Evolutionary conservation across 2,329 filamentous ascomycete genomes (phyloP), one percentile per base, ranked within the genome.

Genomic region (Colletotrichum sp.): DNA sequence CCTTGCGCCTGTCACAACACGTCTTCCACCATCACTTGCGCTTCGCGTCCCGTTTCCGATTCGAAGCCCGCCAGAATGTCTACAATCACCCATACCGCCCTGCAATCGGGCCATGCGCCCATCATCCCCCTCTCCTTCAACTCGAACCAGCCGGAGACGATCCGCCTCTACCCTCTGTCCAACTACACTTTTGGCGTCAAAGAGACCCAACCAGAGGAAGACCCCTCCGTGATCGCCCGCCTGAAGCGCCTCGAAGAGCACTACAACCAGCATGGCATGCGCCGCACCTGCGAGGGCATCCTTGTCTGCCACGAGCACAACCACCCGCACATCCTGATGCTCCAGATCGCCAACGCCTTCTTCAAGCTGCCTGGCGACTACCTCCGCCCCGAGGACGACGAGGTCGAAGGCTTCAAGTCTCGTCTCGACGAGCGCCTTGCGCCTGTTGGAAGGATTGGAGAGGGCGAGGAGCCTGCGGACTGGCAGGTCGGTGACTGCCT

Each of bases 141-240:
- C 82, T 92, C 91, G 66, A 95, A 96, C 82, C 97, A 99, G 84
- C 95, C 96, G 38, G 87, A 92, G 78, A 97, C 95, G 3, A 96
- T 99, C 81, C 94, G 94, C 67, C 91, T 99, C 31, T 98, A 96
- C 82, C 97, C 97, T 38, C 90, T 99, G 63, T 98, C 95, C 78
- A 99, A 98, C 89, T 99, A 99, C 88, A 98, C 97, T 29, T 98
- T 99, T 81, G 96, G 96, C 76, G 98, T 97, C 75, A 99, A 99
- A 86, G 97, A 98, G 87, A 97, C 94, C 27, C 97, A 99, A 83
- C 97, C 96, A 3, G 97, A 99, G 85, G 97, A 99, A 85, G 97
- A 99, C 80, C 96, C 96, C 0, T 98, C 95, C 0, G 97, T 99
- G 3, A 91, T 98, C 71, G 96, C 97, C 70, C 94, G 97, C 4